Evolutionary conservation across 805 yeast genomes (phyloP), one percentile per base, ranked within the genome.

Genomic region (Myxozyma neglecta): DNA sequence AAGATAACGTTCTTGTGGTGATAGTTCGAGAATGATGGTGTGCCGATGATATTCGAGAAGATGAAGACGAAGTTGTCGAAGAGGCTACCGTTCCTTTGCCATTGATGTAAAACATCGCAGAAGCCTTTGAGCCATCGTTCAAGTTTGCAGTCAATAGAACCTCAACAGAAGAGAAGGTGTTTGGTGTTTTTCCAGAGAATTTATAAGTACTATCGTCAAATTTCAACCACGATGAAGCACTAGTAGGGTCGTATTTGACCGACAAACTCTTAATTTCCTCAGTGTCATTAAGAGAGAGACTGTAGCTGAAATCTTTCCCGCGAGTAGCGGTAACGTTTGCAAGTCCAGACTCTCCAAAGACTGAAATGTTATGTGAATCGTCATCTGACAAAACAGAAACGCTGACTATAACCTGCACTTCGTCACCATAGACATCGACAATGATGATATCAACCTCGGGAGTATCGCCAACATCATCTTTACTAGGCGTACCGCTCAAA

Each of bases 401-500:
- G 4, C 58, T 51, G 8, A 68, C 65, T 14, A 49, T 47, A 34
- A 67, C 65, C 34, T 68, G 59, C 18, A 76, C 74, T 9, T 70
- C 65, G 61, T 76, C 79, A 10, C 71, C 68, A 60, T 60, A 76
- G 32, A 52, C 61, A 53, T 75, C 79, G 3, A 75, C 76, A 20
- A 85, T 81, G 6, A 72, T 71, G 36, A 87, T 72, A 1, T 75
- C 74, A 34, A 86, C 68, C 10, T 58, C 45, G 45, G 64, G 50
- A 53, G 66, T 61, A 8, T 52, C 58, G 16, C 65, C 60, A 39
- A 67, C 70, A 13, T 68, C 78, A 65, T 79, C 74, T 5, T 71
- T 67, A 2, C 90, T 89, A 20, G 86, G 88, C 16, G 75, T 71
- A 35, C 99, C 99, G 44, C 74, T 73, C 59, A 93, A 79, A 0